Base-by-base conservation (phyloP, 2,329 filamentous ascomycete species). In the Phoma sp. region DNA sequence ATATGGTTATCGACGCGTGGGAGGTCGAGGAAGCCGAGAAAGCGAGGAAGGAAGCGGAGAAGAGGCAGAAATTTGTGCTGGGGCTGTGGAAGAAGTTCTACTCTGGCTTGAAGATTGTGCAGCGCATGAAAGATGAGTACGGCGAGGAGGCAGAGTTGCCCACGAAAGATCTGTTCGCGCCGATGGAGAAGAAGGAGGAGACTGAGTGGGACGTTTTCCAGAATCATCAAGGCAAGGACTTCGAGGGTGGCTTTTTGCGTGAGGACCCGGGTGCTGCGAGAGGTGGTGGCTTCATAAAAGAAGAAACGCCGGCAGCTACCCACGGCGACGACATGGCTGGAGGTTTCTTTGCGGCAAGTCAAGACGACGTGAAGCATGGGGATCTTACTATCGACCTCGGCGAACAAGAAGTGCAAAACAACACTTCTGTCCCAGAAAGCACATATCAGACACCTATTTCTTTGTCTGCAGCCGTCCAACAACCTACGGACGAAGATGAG, bases 21-120 rank as follows among this genome's bases (percentile, higher is more conserved):
- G 84, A 86, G 35, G 71, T 64, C 2, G 88, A 87, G 51, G 89
- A 95, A 58, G 90, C 91, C 62, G 86, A 84, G 5, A 92, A 96
- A 73, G 84, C 87, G 47, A 81, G 81, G 43, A 85, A 92, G 66
- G 92, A 96, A 70, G 88, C 95, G 56, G 88, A 90, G 56, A 97
- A 96, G 76, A 83, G 90, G 7, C 85, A 88, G 46, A 92, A 90
- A 59, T 81, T 84, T 12, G 87, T 90, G 0, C 71, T 98, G 40
- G 84, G 83, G 0, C 85, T 87, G 62, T 99, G 95, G 95, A 85
- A 90, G 53, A 96, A 90, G 74, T 91, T 97, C 64, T 76, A 96
- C 13, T 90, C 93, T 81, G 93, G 93, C 0, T 72, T 97, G 76
- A 84, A 92, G 3, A 95, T 98, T 53, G 82, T 91, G 0, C 60